phyloP scores from a whole-genome alignment of 2,329 filamentous ascomycete species.

The Xylariales sp. region DNA sequence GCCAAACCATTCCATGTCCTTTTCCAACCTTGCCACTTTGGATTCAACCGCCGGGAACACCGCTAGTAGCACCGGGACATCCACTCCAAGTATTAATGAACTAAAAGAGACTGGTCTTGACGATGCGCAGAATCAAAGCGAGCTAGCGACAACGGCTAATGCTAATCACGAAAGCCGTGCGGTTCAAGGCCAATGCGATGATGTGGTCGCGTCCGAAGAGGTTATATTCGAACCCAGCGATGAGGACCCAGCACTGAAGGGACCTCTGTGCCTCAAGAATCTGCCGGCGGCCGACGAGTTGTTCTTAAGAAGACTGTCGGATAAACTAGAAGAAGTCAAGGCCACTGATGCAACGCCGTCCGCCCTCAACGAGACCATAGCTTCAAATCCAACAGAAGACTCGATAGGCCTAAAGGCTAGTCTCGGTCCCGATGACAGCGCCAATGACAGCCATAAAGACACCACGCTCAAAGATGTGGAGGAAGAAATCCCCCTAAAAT shows the following conservation, averaged over 20 bases:
- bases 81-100: slow-evolving; percentile 51
- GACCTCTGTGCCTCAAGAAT: slow-evolving; percentile 66
- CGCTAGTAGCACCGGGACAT: slow-evolving; percentile 55
- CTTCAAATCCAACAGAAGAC: slow-evolving; percentile 20
- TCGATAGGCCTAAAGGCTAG: slow-evolving; percentile 20
- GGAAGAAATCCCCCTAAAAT: slow-evolving; percentile 42
- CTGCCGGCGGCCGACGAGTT: slow-evolving; percentile 67
- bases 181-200: slow-evolving; percentile 11
- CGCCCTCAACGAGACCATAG: slow-evolving; percentile 47
- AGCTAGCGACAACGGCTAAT: slow-evolving; percentile 27
- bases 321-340: slow-evolving; percentile 63
- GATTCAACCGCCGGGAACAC: slow-evolving; percentile 57
- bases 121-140: slow-evolving; percentile 34
- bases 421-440: slow-evolving; percentile 28
- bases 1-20: slow-evolving; percentile 66
- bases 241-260: slow-evolving; percentile 60
- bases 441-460: slow-evolving; percentile 30
- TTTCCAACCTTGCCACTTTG: slow-evolving; percentile 62
- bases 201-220: slow-evolving; percentile 31
- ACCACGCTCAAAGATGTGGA: slow-evolving; percentile 35
- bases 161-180: slow-evolving; percentile 34
- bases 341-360: slow-evolving; percentile 61
- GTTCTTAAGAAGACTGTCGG: slow-evolving; percentile 62
- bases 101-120: neutral
- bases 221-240: slow-evolving; percentile 54